phyloP scores from a whole-genome alignment of 108 stramenopile species.

The Parietichytrium sp. region DNA sequence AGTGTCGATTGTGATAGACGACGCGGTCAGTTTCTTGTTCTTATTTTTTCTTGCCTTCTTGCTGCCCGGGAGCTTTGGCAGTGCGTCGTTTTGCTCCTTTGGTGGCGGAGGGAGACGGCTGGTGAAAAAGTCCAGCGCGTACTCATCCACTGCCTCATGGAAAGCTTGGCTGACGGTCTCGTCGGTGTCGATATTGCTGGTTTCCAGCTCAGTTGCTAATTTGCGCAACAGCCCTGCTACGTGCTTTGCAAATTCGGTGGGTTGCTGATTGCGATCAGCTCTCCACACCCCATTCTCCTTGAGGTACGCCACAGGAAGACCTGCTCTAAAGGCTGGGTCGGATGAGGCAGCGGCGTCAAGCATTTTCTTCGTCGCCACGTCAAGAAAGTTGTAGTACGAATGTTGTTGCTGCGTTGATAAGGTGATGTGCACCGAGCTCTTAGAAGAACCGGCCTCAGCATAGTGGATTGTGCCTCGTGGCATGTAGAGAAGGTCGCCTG shows the following conservation, averaged over 20 bases:
- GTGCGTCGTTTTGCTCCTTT: too few relatives aligned
- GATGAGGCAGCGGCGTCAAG: constrained; percentile 69
- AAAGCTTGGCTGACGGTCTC: not conserved
- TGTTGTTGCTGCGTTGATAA: constrained; percentile 85
- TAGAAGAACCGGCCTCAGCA: constrained; percentile 69
- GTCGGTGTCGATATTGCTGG: not conserved
- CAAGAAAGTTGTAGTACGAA: constrained; percentile 84
- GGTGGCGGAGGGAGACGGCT: not conserved
- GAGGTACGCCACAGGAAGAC: constrained; percentile 74
- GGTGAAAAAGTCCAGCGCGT: not conserved
- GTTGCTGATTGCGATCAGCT: too few relatives aligned
- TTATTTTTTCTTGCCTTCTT: too few relatives aligned
- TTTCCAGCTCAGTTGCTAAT: not conserved
- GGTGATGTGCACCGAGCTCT: constrained; percentile 87
- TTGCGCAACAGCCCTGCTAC: not conserved
- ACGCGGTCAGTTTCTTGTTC: too few relatives aligned
- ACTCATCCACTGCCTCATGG: constrained; percentile 23
- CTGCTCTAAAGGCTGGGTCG: constrained; percentile 69
- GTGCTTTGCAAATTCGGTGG: not conserved
- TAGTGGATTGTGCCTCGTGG: constrained; percentile 95
- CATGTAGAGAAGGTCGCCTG: constrained; percentile 86
- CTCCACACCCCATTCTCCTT: not conserved
- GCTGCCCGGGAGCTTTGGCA: too few relatives aligned
- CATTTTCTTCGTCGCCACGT: constrained; percentile 80
- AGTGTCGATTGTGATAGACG: too few relatives aligned